Evolutionary conservation across 2,329 filamentous ascomycete genomes (phyloP).

Genomic region (Monosporascus sp.): DNA sequence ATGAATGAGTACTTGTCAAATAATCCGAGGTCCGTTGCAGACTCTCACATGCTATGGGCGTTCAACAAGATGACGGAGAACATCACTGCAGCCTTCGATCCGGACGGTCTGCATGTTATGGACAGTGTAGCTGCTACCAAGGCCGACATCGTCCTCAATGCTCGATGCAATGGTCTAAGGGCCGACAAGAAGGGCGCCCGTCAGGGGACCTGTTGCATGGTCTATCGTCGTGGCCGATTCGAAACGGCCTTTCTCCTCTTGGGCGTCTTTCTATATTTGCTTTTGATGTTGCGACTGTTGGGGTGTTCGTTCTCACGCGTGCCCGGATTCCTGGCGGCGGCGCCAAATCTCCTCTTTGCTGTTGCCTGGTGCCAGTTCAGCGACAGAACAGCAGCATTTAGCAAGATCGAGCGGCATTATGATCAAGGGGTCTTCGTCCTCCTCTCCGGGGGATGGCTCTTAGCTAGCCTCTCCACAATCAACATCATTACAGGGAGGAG

Average conservation of each 20-base stretch:
- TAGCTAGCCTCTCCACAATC: constrained; percentile 14
- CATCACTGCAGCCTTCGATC: constrained; percentile 32
- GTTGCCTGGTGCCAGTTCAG: constrained; percentile 43
- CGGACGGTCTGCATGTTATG: constrained; percentile 44
- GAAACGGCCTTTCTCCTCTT: constrained; percentile 29
- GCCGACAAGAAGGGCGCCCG: constrained; percentile 34
- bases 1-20: constrained; percentile 48
- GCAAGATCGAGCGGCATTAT: constrained; percentile 45
- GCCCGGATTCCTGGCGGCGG: constrained; percentile 10
- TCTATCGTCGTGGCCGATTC: constrained; percentile 31
- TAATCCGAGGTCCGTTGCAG: constrained; percentile 29
- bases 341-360: constrained; percentile 11
- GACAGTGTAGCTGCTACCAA: constrained; percentile 39
- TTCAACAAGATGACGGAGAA: constrained; percentile 42
- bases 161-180: constrained; percentile 46
- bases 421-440: constrained; percentile 19
- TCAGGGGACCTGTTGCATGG: constrained; percentile 47
- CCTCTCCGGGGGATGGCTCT: constrained; percentile 20
- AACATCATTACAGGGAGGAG: neutral
- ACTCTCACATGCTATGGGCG: constrained; percentile 42
- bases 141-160: constrained; percentile 48
- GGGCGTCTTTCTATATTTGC: constrained; percentile 21
- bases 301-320: constrained; percentile 2
- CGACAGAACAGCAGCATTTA: constrained; percentile 48
- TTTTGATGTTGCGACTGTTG: constrained; percentile 10